Percentiles rank a stretch among this genome's conserved stretches.
Evolutionary conservation across 2,329 filamentous ascomycete genomes (phyloP).

Genomic region (Davidsoniella virescens): DNA sequence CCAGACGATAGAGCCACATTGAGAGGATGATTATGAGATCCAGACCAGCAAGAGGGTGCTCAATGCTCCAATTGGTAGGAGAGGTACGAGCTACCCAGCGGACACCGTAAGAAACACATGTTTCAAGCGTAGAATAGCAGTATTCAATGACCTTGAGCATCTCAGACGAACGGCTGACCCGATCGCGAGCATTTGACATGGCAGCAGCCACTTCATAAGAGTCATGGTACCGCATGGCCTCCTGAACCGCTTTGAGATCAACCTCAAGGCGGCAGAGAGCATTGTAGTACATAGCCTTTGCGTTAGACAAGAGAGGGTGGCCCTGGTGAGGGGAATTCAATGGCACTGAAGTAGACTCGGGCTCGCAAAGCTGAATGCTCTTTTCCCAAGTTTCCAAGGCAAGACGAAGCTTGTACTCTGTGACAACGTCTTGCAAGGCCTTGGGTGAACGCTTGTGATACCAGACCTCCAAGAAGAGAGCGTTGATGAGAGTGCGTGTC

Average conservation of each 20-base stretch:
- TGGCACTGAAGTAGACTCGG: slow-evolving; percentile 73
- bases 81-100: slow-evolving; percentile 97
- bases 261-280: slow-evolving; percentile 84
- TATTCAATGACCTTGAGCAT: slow-evolving; percentile 98
- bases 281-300: slow-evolving; percentile 92
- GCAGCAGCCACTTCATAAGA: slow-evolving; percentile 92
- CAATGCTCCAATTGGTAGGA: slow-evolving; percentile 96
- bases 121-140: slow-evolving; percentile 96
- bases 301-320: slow-evolving; percentile 81
- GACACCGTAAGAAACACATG: slow-evolving; percentile 82
- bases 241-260: slow-evolving; percentile 87
- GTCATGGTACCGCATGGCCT: slow-evolving; percentile 91
- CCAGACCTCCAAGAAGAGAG: slow-evolving; percentile 95
- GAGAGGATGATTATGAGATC: slow-evolving; percentile 97
- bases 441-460: slow-evolving; percentile 98
- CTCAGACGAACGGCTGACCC: slow-evolving; percentile 84
- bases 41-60: slow-evolving; percentile 90
- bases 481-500: slow-evolving; percentile 96
- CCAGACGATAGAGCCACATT: slow-evolving; percentile 95
- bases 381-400: slow-evolving; percentile 98
- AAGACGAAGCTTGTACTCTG: slow-evolving; percentile 91
- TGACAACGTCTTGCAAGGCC: slow-evolving; percentile 89
- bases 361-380: slow-evolving; percentile 83
- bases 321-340: slow-evolving; percentile 90
- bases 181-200: slow-evolving; percentile 88